Base-by-base conservation (phyloP, 495 filamentous ascomycete genomes). In the Xylaria flabelliformis region DNA sequence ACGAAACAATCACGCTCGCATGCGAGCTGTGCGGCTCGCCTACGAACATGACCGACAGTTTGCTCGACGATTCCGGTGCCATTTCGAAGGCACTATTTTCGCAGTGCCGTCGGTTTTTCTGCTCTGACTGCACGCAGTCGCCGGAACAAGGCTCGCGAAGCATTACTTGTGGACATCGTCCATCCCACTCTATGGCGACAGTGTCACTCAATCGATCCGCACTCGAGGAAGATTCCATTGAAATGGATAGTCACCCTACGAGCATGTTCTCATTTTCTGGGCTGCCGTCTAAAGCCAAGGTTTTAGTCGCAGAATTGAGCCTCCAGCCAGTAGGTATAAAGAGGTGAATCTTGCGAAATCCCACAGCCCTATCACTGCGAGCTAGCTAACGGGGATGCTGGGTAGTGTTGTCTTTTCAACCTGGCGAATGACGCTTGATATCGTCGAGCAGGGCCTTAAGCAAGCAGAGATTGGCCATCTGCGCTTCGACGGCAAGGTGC, bases 401-500 rank as follows among this genome's bases (percentile, higher is more conserved):
- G 10, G 9, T 44, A 85, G 83, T 50, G 72, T 87, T 46, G 81
- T 87, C 0, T 87, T 86, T 67, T 83, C 84, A 0, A 80, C 70
- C 2, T 86, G 85, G 85, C 77, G 80, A 41, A 74, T 76, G 46
- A 85, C 82, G 5, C 83, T 87, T 15, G 81, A 85, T 44, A 17
- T 84, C 1, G 76, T 85, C 0, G 76, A 83, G 55, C 34, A 41
- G 0, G 82, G 75, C 5, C 76, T 87, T 13, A 72, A 77, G 8
- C 67, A 81, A 24, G 74, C 78, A 7, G 24, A 61, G 4, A 78
- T 86, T 8, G 34, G 32, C 1, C 74, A 71, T 64, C 58, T 82
- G 2, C 79, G 84, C 2, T 82, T 85, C 62, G 85, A 87, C 70
- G 84, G 84, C n/a, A 82, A 76, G 55, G 77, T 84, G 12, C 76